phyloP scores from a whole-genome alignment of 2,329 filamentous ascomycete genomes.

The Curvularia sp. region DNA sequence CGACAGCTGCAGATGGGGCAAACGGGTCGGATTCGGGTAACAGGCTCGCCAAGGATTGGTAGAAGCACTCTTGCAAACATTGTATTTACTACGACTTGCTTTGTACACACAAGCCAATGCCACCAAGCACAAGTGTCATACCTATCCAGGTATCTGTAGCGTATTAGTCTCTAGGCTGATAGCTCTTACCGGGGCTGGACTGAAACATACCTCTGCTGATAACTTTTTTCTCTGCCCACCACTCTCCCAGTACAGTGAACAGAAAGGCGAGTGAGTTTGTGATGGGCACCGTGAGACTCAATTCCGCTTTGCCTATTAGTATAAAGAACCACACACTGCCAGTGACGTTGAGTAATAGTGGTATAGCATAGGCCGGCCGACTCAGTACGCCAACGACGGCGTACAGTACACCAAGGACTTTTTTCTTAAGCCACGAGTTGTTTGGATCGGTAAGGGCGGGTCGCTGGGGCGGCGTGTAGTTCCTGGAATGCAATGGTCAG shows the following conservation, averaged over 20 bases:
- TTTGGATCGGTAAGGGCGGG: constrained; percentile 44
- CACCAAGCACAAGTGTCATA: constrained; percentile 77
- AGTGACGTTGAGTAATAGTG: constrained; percentile 85
- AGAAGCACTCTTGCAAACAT: constrained; percentile 4
- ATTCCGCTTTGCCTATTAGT: constrained; percentile 87
- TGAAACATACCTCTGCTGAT: constrained; percentile 75
- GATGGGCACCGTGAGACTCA: constrained; percentile 92
- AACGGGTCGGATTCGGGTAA: constrained; percentile 4
- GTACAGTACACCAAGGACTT: constrained; percentile 71
- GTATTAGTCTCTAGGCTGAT: constrained; percentile 13
- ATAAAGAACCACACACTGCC: constrained; percentile 97
- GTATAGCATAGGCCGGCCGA: constrained; percentile 84
- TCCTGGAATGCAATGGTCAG: constrained; percentile 31
- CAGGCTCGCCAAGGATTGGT: constrained; percentile 27
- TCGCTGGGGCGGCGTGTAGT: constrained; percentile 65
- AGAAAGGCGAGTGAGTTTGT: constrained; percentile 93
- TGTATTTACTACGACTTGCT: constrained; percentile 48
- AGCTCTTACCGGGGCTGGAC: neutral
- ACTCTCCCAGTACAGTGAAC: constrained; percentile 95
- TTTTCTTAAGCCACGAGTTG: constrained; percentile 67
- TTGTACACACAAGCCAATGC: constrained; percentile 84
- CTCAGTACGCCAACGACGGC: constrained; percentile 78
- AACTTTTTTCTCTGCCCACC: constrained; percentile 91
- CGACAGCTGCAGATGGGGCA: constrained; percentile 1
- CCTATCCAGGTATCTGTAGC: constrained; percentile 78